Evolutionary conservation across 2,329 filamentous ascomycete species (phyloP), one percentile per base, ranked within the genome.

Genomic region (Colletotrichum tamarilloi): DNA sequence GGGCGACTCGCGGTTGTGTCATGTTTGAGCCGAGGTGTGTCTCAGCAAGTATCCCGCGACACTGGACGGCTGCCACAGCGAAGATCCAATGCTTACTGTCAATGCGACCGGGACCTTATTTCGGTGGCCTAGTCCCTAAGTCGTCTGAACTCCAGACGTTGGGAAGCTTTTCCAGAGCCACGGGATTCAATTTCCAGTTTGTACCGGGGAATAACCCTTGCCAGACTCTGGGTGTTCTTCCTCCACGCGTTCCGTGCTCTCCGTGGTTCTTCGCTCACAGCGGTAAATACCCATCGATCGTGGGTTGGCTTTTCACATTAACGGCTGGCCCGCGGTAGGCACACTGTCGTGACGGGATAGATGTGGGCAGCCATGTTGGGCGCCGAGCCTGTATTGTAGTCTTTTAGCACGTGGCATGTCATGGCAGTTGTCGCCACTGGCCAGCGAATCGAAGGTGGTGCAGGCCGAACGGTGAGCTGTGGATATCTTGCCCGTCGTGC

Each of bases 11-110:
- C 32, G 12, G 22, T 19, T 65, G 70, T 73, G 28, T 65, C 67
- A 71, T 57, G 35, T 72, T 62, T 28, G 56, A 52, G 56, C 65
- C 67, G 60, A 73, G 12, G 8, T 32, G 56, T 58, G 71, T 71
- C 71, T 73, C 67, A 62, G 62, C 49, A 26, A 46, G 12, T 14
- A 56, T 60, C 30, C n/a, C 28, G 59, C 42, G 66, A 42, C 16
- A 42, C 38, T 42, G 16, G 38, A 70, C 66, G 64, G 70, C 55
- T 70, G 42, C 60, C 59, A 65, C 28, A 58, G 52, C 55, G 42
- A 55, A 38, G 46, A 64, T 65, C 59, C 71, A 62, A 62, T 53
- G 32, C n/a, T n/a, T n/a, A 28, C 57, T 26, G 35, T 24, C 62
- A 71, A 53, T 66, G 60, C 67, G 16, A 22, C 49, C 22, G 16